Evolutionary conservation across 768 basidiomycete species (phyloP).

Genomic region (Crepidotus variabilis): DNA sequence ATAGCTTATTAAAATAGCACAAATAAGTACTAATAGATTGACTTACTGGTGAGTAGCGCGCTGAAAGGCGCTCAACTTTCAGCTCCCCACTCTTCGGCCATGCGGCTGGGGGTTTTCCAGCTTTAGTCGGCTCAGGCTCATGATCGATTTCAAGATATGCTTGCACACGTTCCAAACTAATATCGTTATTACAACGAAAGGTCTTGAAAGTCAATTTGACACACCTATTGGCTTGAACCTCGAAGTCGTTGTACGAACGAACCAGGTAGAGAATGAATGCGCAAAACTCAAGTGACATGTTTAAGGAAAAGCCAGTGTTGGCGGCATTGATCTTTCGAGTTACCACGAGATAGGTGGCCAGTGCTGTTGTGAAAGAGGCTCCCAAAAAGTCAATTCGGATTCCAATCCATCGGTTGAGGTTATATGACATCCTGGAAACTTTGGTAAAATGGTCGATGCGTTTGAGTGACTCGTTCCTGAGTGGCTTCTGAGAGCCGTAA

Average conservation of each 20-base stretch:
- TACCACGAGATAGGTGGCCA: constrained; percentile 56
- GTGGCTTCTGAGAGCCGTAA: constrained; percentile 55
- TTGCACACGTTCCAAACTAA: constrained; percentile 65
- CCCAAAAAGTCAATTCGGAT: constrained; percentile 60
- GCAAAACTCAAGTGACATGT: constrained; percentile 59
- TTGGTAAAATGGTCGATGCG: constrained; percentile 54
- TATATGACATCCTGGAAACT: constrained; percentile 44
- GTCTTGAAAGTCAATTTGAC: neutral
- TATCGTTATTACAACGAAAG: neutral
- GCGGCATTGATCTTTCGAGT: constrained; percentile 29
- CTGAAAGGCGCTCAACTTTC: constrained; percentile 48
- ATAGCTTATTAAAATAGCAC: neutral
- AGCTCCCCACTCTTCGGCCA: constrained; percentile 64
- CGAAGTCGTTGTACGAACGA: constrained; percentile 40
- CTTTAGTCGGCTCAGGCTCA: constrained; percentile 38
- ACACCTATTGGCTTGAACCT: constrained; percentile 43
- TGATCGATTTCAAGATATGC: constrained; percentile 60
- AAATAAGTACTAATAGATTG: constrained; percentile 16
- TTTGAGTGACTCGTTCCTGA: constrained; percentile 40
- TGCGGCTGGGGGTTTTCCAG: constrained; percentile 54
- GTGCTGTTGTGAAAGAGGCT: constrained; percentile 45
- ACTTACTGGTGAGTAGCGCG: constrained; percentile 42
- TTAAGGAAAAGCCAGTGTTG: constrained; percentile 52
- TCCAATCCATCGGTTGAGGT: constrained; percentile 44
- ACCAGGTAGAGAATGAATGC: constrained; percentile 51